Percentiles rank a stretch among this genome's conserved stretches.
Evolutionary conservation across 371 early-diverging fungal genomes (phyloP).

Genomic region (Neoconidiobolus thromboides): DNA sequence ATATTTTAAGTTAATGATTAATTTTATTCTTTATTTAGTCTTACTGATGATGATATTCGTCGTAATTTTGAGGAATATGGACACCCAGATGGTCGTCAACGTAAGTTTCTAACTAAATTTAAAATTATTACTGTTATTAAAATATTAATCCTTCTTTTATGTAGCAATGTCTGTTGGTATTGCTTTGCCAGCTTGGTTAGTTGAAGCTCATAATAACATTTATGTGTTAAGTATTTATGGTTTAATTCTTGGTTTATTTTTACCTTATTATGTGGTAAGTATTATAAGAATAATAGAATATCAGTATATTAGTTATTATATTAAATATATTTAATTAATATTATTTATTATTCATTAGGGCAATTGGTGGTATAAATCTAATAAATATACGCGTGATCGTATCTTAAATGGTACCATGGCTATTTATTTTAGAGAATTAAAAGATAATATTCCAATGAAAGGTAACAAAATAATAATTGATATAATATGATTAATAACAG

Average conservation of each 20-base stretch:
- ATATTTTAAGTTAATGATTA: background rate
- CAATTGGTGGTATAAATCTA: conserved; percentile 86
- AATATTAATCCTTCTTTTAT: background rate
- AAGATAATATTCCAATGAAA: conserved; percentile 37
- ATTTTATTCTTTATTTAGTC: conserved; percentile 15
- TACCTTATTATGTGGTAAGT: conserved; percentile 66
- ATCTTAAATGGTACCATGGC: conserved; percentile 81
- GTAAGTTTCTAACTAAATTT: background rate
- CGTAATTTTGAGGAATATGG: conserved; percentile 87
- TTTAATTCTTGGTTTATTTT: conserved; percentile 63
- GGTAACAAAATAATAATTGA: background rate
- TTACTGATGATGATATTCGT: conserved; percentile 80
- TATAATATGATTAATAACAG: background rate
- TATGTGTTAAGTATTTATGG: conserved; percentile 64
- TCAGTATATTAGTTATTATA: background rate
- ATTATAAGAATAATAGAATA: background rate
- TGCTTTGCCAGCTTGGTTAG: conserved; percentile 78
- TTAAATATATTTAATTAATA: too few relatives aligned
- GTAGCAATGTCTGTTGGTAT: conserved; percentile 71
- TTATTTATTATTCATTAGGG: conserved; percentile 18
- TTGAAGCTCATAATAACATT: conserved; percentile 61
- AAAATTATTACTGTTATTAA: background rate
- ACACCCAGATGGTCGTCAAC: conserved; percentile 88
- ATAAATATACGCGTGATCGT: conserved; percentile 68
- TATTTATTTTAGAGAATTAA: conserved; percentile 67